Percentiles rank a stretch among this genome's conserved stretches.
Conservation (phyloP, 768 basidiomycete species). For the Boletus subparvulus region DNA sequence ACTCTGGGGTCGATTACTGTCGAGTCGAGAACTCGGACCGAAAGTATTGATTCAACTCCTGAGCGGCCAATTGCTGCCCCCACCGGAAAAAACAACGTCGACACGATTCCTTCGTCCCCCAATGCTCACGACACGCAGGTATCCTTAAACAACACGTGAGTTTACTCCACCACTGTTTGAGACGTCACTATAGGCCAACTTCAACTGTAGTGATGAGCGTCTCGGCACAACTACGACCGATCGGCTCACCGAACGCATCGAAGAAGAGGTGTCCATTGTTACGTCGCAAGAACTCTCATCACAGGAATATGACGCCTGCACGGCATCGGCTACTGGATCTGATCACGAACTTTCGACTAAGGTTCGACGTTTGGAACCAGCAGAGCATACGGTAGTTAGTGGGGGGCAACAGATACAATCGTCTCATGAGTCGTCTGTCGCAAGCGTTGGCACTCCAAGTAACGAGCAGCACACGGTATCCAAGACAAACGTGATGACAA, state of each 20-base stretch:
- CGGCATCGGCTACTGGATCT: background rate
- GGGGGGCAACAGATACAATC: background rate
- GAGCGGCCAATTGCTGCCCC: background rate
- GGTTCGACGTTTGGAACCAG: background rate
- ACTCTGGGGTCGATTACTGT: background rate
- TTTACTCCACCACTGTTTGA: background rate
- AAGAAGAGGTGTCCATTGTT: background rate
- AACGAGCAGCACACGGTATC: background rate
- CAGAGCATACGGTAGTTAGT: background rate
- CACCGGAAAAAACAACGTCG: background rate
- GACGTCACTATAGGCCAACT: background rate
- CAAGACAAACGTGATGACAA: background rate
- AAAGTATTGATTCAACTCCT: background rate
- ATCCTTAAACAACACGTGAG: background rate
- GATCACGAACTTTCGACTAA: background rate
- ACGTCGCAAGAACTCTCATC: background rate
- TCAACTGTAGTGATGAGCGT: background rate
- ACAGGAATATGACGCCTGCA: background rate
- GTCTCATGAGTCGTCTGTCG: background rate
- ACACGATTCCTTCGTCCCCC: background rate
- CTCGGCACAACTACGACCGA: background rate
- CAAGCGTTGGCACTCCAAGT: background rate
- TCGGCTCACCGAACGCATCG: background rate
- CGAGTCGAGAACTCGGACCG: background rate
- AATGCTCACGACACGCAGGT: background rate